These are phyloP conservation scores for Euphorbia pulcherrima DNA, from an alignment of 345 rosid genomes.

Conservation along the genomic window DNA sequence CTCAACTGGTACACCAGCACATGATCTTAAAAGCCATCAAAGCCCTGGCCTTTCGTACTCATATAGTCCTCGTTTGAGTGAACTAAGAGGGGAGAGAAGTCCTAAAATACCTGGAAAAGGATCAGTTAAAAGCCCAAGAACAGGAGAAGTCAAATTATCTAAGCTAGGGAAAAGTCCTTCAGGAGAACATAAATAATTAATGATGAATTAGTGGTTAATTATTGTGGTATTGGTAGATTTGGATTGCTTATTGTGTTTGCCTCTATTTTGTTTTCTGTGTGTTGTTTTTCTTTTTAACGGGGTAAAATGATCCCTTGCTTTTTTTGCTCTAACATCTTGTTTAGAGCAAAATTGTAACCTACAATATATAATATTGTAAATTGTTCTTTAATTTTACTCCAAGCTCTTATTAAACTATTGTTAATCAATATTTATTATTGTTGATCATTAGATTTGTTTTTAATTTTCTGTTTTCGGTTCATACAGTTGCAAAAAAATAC, in stretches of 20 bases:
- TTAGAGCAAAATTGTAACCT: slow-evolving; percentile 11
- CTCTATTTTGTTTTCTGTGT: slow-evolving; percentile 20
- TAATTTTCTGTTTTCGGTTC: too few species aligned
- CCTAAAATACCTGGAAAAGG: slow-evolving; percentile 43
- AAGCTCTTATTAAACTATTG: too few species aligned
- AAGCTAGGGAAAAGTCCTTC: slow-evolving; percentile 72
- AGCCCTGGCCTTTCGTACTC: slow-evolving; percentile 30
- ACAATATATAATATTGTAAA: slow-evolving; percentile 7
- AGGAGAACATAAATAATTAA: slow-evolving; percentile 31
- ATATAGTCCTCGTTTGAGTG: slow-evolving; percentile 62
- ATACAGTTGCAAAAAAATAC: too few species aligned
- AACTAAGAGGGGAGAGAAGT: slow-evolving; percentile 60
- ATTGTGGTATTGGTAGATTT: slow-evolving; percentile 21
- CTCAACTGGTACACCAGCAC: slow-evolving; percentile 50
- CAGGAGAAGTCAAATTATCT: slow-evolving; percentile 39
- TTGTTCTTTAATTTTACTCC: too few species aligned
- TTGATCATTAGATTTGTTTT: too few species aligned
- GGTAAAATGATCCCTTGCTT: slow-evolving; percentile 29
- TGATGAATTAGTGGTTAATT: slow-evolving; percentile 16
- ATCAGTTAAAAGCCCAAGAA: slow-evolving; percentile 41
- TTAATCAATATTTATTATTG: too few species aligned
- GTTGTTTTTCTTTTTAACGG: slow-evolving; percentile 16
- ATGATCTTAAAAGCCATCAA: slow-evolving; percentile 37
- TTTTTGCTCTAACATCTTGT: slow-evolving; percentile 3
- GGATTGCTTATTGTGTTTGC: slow-evolving; percentile 28